phyloP scores from a whole-genome alignment of 2,329 filamentous ascomycete genomes.

The Diaporthe capsici region DNA sequence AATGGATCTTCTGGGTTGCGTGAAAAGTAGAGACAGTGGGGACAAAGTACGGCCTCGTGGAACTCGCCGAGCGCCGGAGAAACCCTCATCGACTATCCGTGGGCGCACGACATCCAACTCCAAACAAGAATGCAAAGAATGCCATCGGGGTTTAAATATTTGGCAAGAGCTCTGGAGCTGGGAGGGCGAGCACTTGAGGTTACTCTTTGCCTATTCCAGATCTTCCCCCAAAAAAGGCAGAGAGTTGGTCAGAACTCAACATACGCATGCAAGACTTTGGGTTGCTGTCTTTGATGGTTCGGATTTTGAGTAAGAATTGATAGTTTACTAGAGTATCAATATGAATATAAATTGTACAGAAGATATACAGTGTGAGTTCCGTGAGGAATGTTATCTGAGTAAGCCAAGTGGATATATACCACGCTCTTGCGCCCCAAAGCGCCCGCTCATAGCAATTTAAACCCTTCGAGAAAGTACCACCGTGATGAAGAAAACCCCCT shows the following conservation, averaged over 20 bases:
- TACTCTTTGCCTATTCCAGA: neutral
- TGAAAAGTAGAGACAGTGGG: neutral
- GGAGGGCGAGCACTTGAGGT: neutral
- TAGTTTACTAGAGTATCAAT: neutral
- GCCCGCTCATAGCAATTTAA: neutral
- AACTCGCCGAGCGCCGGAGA: neutral
- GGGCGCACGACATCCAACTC: too few relatives aligned
- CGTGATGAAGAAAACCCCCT: too few relatives aligned
- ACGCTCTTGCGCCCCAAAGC: neutral
- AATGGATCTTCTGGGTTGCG: neutral
- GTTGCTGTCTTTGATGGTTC: neutral
- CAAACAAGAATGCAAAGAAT: neutral
- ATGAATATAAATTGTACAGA: neutral
- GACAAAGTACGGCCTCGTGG: neutral
- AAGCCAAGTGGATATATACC: neutral
- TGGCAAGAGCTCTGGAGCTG: too few relatives aligned
- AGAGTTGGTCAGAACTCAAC: neutral
- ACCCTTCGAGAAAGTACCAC: neutral
- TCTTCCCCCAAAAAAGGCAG: neutral
- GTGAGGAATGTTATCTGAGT: conserved; percentile 12
- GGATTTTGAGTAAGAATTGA: rapidly evolving
- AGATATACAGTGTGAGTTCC: neutral
- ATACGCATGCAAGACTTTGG: neutral
- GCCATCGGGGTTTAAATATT: neutral
- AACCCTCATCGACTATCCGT: neutral